Percentiles rank a stretch among this genome's conserved stretches.
phyloP scores from a whole-genome alignment of 768 basidiomycete genomes.

The Russula olivacea region DNA sequence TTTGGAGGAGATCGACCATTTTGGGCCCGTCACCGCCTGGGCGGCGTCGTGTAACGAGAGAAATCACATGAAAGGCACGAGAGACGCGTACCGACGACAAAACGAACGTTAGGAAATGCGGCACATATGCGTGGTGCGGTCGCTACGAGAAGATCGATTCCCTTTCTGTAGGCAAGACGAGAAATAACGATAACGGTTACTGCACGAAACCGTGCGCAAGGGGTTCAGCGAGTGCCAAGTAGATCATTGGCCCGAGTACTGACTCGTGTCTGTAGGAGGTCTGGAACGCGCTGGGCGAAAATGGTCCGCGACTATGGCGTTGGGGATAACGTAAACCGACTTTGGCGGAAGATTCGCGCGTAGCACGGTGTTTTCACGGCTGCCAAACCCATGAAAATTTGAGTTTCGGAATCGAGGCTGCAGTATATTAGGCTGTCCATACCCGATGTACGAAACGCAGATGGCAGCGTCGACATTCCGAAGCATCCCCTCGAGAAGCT shows the following conservation, averaged over 20 bases:
- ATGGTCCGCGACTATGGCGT: slow-evolving; percentile 79
- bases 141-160: slow-evolving; percentile 90
- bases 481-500: slow-evolving; percentile 79
- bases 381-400: slow-evolving; percentile 31
- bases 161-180: slow-evolving; percentile 90
- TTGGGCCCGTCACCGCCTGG: slow-evolving; percentile 94
- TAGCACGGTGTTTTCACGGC: slow-evolving; percentile 96
- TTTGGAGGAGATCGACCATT: slow-evolving; percentile 88
- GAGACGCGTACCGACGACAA: slow-evolving; percentile 64
- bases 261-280: slow-evolving; percentile 51
- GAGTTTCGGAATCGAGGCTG: not conserved
- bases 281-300: slow-evolving; percentile 60
- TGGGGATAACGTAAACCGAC: slow-evolving; percentile 89
- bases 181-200: slow-evolving; percentile 91
- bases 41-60: not conserved
- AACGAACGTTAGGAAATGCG: slow-evolving; percentile 79
- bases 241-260: slow-evolving; percentile 23
- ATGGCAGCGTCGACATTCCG: slow-evolving; percentile 91
- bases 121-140: slow-evolving; percentile 86
- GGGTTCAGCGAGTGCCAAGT: not conserved
- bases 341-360: slow-evolving; percentile 60
- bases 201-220: slow-evolving; percentile 29
- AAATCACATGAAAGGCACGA: slow-evolving; percentile 3
- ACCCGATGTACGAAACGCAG: slow-evolving; percentile 97
- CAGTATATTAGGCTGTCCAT: slow-evolving; percentile 25